Evolutionary conservation across 768 basidiomycete species (phyloP), one percentile per base, ranked within the genome.

Genomic region (Podaxis sp.): DNA sequence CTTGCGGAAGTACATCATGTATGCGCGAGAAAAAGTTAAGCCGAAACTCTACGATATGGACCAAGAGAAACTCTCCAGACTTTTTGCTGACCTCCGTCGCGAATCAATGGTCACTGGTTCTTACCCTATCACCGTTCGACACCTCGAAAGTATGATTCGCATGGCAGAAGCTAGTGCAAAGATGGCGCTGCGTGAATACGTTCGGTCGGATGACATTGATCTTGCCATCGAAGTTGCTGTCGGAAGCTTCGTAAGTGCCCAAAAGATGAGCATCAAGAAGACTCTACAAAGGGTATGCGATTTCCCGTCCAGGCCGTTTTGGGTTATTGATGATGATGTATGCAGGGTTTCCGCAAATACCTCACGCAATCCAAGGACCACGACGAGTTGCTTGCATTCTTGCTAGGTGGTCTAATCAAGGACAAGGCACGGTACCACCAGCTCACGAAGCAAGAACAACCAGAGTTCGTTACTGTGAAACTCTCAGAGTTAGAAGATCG

Each of bases 141-240:
- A 99, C 71, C 76, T 99, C 63, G 97, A 99, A 78, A 96, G 95
- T 73, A 97, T 97, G 93, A 99, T 99, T 76, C 90, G 97, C 44
- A 99, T 99, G 96, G 86, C 94, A 2, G 97, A 99, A 76, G 96
- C 97, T 13, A 95, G 92, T 71, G 97, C 97, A 24, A 97, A 96
- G 81, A 99, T 99, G 97, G 88, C 96, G 54, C 79, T 99, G 65
- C 84, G 97, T 58, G 96, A 99, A 76, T 98, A 94, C 70, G 97
- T 99, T 36, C 86, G 97, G 52, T 82, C 89, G 42, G 97, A 99
- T 73, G 97, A 99, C 72, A 95, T 99, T 68, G 95, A 99, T 74
- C 79, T 99, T 57, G 96, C 97, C 1, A 99, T 99, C 65, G 94
- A 94, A 69, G 96, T 98, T 52, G 92, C 94, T 2, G 87, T 99